These are phyloP conservation scores for Leishmania lainsoni DNA, from an alignment of 208 protist genomes.

Conservation along the genomic window DNA sequence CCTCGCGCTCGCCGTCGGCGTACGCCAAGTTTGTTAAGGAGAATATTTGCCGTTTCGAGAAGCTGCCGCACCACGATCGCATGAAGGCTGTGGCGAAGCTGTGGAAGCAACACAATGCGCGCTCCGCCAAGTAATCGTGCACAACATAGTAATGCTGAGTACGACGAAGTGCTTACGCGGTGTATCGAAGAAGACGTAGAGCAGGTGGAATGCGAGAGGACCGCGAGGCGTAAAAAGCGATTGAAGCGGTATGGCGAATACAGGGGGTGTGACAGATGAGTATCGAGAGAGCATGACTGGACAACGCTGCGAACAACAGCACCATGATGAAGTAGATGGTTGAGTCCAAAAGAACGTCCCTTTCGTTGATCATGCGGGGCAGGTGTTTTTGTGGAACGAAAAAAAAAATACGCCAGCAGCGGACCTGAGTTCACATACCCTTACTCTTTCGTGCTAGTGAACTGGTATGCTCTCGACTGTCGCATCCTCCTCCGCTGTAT, in stretches of 20 bases:
- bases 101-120: conserved; percentile 75
- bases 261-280: not conserved
- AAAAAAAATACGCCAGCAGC: not conserved
- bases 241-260: not conserved
- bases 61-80: conserved; percentile 74
- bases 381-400: not conserved
- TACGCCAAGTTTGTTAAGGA: conserved; percentile 84
- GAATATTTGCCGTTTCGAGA: conserved; percentile 74
- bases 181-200: not conserved
- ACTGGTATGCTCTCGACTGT: not conserved
- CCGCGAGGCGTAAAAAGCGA: not conserved
- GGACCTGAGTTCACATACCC: not conserved
- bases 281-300: not conserved
- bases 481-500: not conserved
- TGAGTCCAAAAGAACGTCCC: not conserved
- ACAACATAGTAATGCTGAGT: not conserved
- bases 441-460: not conserved
- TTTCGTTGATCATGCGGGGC: not conserved
- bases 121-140: conserved; percentile 10
- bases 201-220: not conserved
- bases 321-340: not conserved
- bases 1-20: conserved; percentile 35
- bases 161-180: not conserved
- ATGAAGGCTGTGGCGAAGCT: conserved; percentile 87
- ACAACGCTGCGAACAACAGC: not conserved